Evolutionary conservation across 192 early-diverging fungal genomes (phyloP).

Genomic region (Coemansia sp.): DNA sequence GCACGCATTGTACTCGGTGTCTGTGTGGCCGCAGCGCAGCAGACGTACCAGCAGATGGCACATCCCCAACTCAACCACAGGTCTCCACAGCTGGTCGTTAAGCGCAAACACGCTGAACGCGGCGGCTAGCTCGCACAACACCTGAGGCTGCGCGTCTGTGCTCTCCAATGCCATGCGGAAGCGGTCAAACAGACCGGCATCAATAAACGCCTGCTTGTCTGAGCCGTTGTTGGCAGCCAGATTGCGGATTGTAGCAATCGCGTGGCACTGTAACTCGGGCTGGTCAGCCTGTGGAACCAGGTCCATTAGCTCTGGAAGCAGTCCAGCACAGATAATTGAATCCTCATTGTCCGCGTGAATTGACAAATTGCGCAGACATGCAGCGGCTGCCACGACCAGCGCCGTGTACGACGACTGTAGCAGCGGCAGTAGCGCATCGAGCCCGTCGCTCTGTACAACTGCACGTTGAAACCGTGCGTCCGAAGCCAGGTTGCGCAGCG

Average conservation of each 20-base stretch:
- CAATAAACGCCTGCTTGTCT: conserved; percentile 71
- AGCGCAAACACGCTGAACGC: conserved; percentile 79
- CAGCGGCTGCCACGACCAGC: conserved; percentile 79
- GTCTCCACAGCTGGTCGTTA: conserved; percentile 69
- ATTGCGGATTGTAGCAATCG: conserved; percentile 80
- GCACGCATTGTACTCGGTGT: conserved; percentile 76
- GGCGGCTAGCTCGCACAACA: conserved; percentile 80
- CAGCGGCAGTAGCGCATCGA: conserved; percentile 69
- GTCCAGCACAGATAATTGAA: conserved; percentile 75
- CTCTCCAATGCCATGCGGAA: conserved; percentile 46
- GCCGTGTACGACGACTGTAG: conserved; percentile 72
- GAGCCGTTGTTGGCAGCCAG: conserved; percentile 71
- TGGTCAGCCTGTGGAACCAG: conserved; percentile 57
- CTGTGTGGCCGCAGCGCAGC: conserved; percentile 45
- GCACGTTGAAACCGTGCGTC: conserved; percentile 79
- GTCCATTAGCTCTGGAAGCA: conserved; percentile 56
- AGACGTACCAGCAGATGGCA: conserved; percentile 68
- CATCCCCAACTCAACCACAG: conserved; percentile 59
- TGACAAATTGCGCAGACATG: conserved; percentile 86
- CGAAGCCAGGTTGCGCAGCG: conserved; percentile 78
- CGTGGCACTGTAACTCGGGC: conserved; percentile 83
- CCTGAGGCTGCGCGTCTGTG: conserved; percentile 32
- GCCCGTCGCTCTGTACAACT: conserved; percentile 70
- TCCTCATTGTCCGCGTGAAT: conserved; percentile 84
- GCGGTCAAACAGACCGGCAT: conserved; percentile 73